Evolutionary conservation across 1,284 basidiomycete species (phyloP).

Genomic region (Earliella scabrosa): DNA sequence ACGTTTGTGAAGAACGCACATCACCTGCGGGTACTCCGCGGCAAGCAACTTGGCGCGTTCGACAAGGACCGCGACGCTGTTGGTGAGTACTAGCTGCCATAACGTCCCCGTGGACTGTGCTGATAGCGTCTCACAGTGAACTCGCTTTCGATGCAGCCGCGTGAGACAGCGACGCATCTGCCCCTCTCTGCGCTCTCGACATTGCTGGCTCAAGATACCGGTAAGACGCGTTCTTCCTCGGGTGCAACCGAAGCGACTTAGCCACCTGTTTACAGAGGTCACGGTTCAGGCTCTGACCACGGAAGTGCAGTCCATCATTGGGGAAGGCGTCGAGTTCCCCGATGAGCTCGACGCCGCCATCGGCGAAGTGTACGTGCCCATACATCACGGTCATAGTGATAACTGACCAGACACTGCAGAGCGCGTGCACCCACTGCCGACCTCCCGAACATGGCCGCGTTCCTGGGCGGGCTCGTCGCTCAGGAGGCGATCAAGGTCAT

Average conservation of each 20-base stretch:
- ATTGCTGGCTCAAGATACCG: constrained; percentile 31
- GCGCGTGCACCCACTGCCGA: constrained; percentile 85
- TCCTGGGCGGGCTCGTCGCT: constrained; percentile 94
- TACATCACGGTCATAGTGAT: no score
- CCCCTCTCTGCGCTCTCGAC: constrained; percentile 63
- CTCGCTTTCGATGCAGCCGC: constrained; percentile 42
- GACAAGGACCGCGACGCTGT: constrained; percentile 58
- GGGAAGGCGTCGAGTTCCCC: constrained; percentile 50
- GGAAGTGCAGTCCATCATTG: constrained; percentile 38
- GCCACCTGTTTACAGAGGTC: no score
- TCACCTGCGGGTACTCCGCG: constrained; percentile 78
- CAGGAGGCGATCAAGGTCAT: constrained; percentile 98
- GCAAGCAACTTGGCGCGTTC: constrained; percentile 66
- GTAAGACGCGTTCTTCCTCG: constrained; percentile 17
- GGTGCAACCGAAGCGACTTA: no score
- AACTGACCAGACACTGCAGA: constrained; percentile 47
- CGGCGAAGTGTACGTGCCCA: constrained; percentile 86
- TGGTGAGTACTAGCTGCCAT: constrained; percentile 50
- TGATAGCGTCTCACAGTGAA: constrained; percentile 16
- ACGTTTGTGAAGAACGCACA: constrained; percentile 92
- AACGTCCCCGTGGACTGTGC: not conserved
- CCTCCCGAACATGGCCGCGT: constrained; percentile 90
- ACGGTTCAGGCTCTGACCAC: constrained; percentile 40
- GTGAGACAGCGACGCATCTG: constrained; percentile 66
- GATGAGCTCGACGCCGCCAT: constrained; percentile 67